Conservation (phyloP, 805 yeast species). For the Cyberlindnera xylosilytica region DNA sequence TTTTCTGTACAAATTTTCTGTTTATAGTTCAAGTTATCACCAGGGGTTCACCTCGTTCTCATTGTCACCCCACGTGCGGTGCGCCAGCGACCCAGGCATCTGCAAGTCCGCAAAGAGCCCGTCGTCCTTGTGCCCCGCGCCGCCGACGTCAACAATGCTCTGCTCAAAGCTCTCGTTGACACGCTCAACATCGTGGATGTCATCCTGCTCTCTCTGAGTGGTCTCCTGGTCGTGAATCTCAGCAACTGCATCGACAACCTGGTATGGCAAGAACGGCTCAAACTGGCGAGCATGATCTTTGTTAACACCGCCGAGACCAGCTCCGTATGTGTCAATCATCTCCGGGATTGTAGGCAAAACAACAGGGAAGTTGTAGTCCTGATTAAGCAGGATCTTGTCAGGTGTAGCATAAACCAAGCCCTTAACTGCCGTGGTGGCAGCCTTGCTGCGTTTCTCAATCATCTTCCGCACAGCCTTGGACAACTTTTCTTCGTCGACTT, state of each 20-base stretch:
- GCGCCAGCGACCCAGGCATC: conserved; percentile 48
- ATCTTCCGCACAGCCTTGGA: conserved; percentile 32
- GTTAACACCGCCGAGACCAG: conserved; percentile 64
- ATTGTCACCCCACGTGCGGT: conserved; percentile 51
- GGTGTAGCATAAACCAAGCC: conserved; percentile 21
- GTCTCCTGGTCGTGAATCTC: conserved; percentile 50
- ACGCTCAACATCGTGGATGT: conserved; percentile 15
- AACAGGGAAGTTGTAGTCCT: conserved; percentile 20
- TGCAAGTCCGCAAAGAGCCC: conserved; percentile 47
- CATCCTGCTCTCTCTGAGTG: conserved; percentile 24
- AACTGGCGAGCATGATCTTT: conserved; percentile 49
- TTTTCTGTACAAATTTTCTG: no score
- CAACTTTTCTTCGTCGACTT: conserved; percentile 71
- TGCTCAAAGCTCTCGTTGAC: conserved; percentile 17
- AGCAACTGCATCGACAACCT: conserved; percentile 68
- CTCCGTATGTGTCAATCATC: conserved; percentile 70
- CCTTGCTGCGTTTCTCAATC: conserved; percentile 14
- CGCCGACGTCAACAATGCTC: conserved; percentile 13
- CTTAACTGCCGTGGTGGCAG: conserved; percentile 6
- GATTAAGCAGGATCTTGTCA: conserved; percentile 40
- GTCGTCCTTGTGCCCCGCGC: conserved; percentile 35
- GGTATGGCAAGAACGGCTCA: conserved; percentile 72
- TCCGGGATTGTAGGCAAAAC: conserved; percentile 68
- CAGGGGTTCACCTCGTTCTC: conserved; percentile 66
- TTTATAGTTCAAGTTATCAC: no score